Percentiles rank a stretch among this genome's conserved stretches.
Conservation (phyloP, 345 rosid species). For the Abelmoschus esculentus region DNA sequence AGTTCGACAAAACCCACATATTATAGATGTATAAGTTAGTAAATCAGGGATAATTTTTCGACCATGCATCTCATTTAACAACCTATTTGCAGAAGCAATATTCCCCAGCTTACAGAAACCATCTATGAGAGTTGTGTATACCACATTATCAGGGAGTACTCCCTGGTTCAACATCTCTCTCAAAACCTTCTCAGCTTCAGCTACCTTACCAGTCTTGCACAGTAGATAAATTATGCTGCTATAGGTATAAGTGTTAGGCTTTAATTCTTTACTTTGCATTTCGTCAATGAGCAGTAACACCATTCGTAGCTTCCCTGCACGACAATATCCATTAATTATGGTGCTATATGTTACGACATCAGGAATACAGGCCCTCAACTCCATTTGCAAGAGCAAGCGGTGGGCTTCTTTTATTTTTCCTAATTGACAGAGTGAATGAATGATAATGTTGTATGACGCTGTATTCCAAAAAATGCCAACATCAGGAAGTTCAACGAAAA, state of each 20-base stretch:
- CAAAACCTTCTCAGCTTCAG: constrained; percentile 55
- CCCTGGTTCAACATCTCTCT: constrained; percentile 56
- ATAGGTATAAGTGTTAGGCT: constrained; percentile 71
- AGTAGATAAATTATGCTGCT: constrained; percentile 56
- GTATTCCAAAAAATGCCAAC: constrained; percentile 71
- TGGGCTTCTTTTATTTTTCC: constrained; percentile 72
- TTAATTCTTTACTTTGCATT: constrained; percentile 54
- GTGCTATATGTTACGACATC: constrained; percentile 88
- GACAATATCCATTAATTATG: constrained; percentile 71
- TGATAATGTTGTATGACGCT: constrained; percentile 58
- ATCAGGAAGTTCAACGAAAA: constrained; percentile 48
- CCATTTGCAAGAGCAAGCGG: constrained; percentile 59
- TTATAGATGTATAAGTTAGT: constrained; percentile 65
- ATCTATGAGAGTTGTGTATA: constrained; percentile 72
- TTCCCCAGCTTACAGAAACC: constrained; percentile 68
- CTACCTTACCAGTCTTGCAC: constrained; percentile 42
- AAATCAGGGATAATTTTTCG: constrained; percentile 47
- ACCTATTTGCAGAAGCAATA: constrained; percentile 38
- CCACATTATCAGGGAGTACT: constrained; percentile 52
- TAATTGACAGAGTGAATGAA: constrained; percentile 50
- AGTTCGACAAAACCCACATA: constrained; percentile 57
- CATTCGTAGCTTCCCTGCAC: constrained; percentile 36
- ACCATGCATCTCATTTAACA: constrained; percentile 55
- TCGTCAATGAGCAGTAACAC: constrained; percentile 54
- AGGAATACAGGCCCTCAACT: constrained; percentile 52